Conservation (phyloP, 257 asterid species). For the Oldenlandia corymbosa region DNA sequence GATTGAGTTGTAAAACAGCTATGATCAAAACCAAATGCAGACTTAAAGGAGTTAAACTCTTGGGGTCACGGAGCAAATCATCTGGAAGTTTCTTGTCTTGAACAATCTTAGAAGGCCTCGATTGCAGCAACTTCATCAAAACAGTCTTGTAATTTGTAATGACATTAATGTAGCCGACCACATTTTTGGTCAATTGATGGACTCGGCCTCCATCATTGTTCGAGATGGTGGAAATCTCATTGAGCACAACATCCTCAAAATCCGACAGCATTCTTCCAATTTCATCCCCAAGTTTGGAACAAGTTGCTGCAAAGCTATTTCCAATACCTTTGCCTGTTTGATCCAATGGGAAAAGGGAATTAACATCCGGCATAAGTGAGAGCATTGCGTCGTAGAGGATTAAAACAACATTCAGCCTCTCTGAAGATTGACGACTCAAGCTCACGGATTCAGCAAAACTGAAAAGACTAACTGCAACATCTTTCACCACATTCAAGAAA, state of each 20-base stretch:
- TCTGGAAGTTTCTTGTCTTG: neutral
- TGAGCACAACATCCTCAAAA: constrained; percentile 65
- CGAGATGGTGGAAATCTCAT: constrained; percentile 48
- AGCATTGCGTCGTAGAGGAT: constrained; percentile 7
- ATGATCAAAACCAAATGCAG: constrained; percentile 74
- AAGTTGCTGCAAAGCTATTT: constrained; percentile 47
- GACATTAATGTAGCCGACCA: constrained; percentile 58
- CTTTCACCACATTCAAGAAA: constrained; percentile 58
- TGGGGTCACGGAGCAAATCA: constrained; percentile 34
- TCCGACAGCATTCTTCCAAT: constrained; percentile 66
- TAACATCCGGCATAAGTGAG: constrained; percentile 6
- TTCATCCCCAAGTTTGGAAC: constrained; percentile 66
- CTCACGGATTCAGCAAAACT: constrained; percentile 79
- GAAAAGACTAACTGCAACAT: constrained; percentile 59
- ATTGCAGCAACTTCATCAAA: constrained; percentile 43
- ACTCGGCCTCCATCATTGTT: constrained; percentile 51
- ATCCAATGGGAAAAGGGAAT: constrained; percentile 18
- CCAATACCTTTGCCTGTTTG: constrained; percentile 40
- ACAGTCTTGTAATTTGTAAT: constrained; percentile 54
- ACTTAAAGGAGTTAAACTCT: constrained; percentile 37
- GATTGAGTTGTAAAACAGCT: constrained; percentile 59
- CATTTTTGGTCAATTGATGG: constrained; percentile 70
- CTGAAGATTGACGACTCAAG: constrained; percentile 56
- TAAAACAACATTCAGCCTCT: constrained; percentile 32
- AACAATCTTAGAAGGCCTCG: constrained; percentile 15